Evolutionary conservation across 2,329 filamentous ascomycete species (phyloP).

Genomic region (Cladosporium sp.): DNA sequence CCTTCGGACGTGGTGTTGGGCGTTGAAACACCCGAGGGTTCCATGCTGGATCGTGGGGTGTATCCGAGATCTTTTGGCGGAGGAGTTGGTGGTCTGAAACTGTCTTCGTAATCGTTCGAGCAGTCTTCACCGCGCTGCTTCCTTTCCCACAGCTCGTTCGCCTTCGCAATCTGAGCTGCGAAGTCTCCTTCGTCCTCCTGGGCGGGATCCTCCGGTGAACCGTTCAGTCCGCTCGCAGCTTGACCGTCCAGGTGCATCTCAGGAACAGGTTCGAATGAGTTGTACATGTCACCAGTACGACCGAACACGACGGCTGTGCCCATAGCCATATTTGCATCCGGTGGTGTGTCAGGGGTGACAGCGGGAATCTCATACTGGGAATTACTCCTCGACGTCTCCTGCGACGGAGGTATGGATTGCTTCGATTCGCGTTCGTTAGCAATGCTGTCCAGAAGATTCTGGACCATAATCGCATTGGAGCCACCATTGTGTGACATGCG

Average conservation of each 20-base stretch:
- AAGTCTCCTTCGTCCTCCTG: slow-evolving; percentile 27
- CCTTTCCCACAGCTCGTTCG: slow-evolving; percentile 30
- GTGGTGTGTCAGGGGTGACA: slow-evolving; percentile 31
- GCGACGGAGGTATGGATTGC: not conserved
- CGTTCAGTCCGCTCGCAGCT: not conserved
- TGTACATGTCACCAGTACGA: not conserved
- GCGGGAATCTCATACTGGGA: slow-evolving; percentile 26
- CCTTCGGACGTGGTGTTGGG: slow-evolving; percentile 19
- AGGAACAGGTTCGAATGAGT: not conserved
- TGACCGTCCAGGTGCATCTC: not conserved
- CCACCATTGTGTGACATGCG: slow-evolving; percentile 30
- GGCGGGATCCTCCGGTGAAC: not conserved
- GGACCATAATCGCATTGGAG: slow-evolving; percentile 32
- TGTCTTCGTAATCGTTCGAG: slow-evolving; percentile 7
- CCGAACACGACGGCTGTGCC: slow-evolving; percentile 29
- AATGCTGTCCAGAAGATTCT: slow-evolving; percentile 32
- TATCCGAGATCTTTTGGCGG: slow-evolving; percentile 42
- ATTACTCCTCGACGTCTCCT: slow-evolving; percentile 12
- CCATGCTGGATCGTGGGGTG: slow-evolving; percentile 29
- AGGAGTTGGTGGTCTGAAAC: slow-evolving; percentile 35
- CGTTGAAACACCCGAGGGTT: slow-evolving; percentile 22
- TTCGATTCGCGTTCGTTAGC: slow-evolving; percentile 11
- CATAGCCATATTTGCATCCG: slow-evolving; percentile 22
- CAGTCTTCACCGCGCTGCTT: slow-evolving; percentile 24
- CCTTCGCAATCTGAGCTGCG: slow-evolving; percentile 26